phyloP scores from a whole-genome alignment of 768 basidiomycete species.

The Chalciporus piperatus region DNA sequence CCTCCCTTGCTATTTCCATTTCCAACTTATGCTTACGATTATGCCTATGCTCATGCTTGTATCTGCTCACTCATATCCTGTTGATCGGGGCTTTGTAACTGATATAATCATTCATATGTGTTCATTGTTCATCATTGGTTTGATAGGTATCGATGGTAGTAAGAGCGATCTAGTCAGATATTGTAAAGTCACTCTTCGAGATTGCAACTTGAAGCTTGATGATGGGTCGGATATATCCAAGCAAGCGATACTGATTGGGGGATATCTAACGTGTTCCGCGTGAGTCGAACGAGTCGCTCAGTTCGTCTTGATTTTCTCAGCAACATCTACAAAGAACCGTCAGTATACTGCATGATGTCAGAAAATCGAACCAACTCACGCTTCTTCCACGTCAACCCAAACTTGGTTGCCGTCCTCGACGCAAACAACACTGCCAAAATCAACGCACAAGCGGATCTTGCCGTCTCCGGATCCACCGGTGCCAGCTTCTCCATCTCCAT shows the following conservation, averaged over 20 bases:
- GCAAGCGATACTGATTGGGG: not conserved
- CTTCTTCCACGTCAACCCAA: constrained; percentile 30
- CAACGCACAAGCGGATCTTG: constrained; percentile 69
- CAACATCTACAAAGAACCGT: constrained; percentile 4
- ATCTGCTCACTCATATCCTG: not conserved
- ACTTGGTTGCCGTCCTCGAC: constrained; percentile 64
- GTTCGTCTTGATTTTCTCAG: constrained; percentile 31
- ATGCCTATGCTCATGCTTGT: not conserved
- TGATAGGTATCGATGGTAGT: constrained; percentile 1
- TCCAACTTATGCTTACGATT: too few species aligned
- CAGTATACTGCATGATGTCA: not conserved
- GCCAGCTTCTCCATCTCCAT: constrained; percentile 29
- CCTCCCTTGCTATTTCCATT: too few species aligned
- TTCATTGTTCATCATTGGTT: not conserved
- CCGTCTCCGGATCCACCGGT: constrained; percentile 59
- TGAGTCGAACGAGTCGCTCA: constrained; percentile 1
- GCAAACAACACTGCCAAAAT: constrained; percentile 62
- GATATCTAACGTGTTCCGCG: not conserved
- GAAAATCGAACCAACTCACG: constrained; percentile 9
- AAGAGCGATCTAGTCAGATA: not conserved
- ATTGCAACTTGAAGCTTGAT: not conserved
- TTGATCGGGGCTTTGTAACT: constrained; percentile 14
- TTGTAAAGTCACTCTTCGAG: not conserved
- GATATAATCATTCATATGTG: constrained; percentile 1
- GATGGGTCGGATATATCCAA: not conserved